A percentile compares a stretch with the other conserved stretches of the same genome.
Evolutionary conservation across 225 moss, liverwort and hornwort species (phyloP).

Genomic region (Anthoceros angustus): DNA sequence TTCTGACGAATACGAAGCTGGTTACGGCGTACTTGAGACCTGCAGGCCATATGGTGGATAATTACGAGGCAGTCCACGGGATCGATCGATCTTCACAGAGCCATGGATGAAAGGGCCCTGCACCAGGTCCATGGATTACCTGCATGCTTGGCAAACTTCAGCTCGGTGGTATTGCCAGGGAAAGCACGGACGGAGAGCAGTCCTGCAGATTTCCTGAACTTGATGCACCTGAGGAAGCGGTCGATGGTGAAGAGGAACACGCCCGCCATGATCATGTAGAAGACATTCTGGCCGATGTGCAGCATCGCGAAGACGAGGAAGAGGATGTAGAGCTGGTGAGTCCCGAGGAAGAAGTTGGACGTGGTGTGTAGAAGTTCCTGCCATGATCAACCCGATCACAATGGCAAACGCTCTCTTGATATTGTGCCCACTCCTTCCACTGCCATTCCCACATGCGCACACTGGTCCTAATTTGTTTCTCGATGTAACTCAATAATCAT

Average conservation of each 20-base stretch:
- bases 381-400: conserved; percentile 35
- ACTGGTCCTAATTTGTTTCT: no score
- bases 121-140: no score
- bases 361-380: conserved; percentile 16
- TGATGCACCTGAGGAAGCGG: conserved; percentile 32
- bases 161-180: conserved; percentile 32
- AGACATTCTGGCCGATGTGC: conserved; percentile 44
- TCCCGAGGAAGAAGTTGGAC: conserved; percentile 31
- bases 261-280: conserved; percentile 27
- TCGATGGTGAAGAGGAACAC: conserved; percentile 47
- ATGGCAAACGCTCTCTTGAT: conserved; percentile 35
- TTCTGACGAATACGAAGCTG: not conserved
- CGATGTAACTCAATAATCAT: no score
- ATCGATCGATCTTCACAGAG: no score
- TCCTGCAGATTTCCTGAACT: conserved; percentile 22
- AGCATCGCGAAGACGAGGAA: conserved; percentile 41
- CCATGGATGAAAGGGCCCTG: no score
- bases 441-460: no score
- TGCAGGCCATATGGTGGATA: not conserved
- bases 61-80: no score
- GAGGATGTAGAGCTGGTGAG: conserved; percentile 44
- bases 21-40: not conserved
- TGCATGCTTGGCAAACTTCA: conserved; percentile 37
- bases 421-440: no score
- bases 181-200: conserved; percentile 31